phyloP scores from a whole-genome alignment of 192 early-diverging fungal species.

The Spizellomyces sp. region DNA sequence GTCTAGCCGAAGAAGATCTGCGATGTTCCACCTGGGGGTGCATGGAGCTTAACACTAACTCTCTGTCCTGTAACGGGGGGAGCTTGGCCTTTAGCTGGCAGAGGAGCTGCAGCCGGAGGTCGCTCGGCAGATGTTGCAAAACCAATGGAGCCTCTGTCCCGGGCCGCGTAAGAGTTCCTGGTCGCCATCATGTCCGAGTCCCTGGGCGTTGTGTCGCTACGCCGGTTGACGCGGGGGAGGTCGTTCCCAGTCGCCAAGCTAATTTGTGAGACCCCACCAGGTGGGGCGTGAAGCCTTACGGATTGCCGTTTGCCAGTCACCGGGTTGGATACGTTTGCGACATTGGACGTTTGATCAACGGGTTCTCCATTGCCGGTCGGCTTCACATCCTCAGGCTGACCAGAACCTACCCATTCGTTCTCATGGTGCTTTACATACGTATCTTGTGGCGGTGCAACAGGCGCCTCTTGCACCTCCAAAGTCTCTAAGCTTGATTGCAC shows the following conservation, averaged over 20 bases:
- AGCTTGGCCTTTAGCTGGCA: background rate
- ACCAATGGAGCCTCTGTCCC: slow-evolving; percentile 21
- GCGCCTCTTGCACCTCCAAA: too few relatives aligned
- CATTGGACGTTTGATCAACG: background rate
- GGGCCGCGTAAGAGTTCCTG: slow-evolving; percentile 14
- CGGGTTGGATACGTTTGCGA: slow-evolving; percentile 25
- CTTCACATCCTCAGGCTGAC: too few relatives aligned
- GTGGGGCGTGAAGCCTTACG: slow-evolving; percentile 23
- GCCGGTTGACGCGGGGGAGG: background rate
- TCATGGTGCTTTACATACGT: too few relatives aligned
- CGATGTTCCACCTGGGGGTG: slow-evolving; percentile 22
- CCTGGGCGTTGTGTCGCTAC: background rate
- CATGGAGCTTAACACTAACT: slow-evolving; percentile 17
- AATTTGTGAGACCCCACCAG: slow-evolving; percentile 22
- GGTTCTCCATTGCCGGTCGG: too few relatives aligned
- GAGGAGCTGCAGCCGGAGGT: slow-evolving; percentile 4
- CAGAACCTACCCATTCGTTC: too few relatives aligned
- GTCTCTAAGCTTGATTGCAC: too few relatives aligned
- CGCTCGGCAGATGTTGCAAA: background rate
- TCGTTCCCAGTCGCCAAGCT: slow-evolving; percentile 4
- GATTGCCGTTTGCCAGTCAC: slow-evolving; percentile 22
- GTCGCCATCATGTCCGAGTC: slow-evolving; percentile 3
- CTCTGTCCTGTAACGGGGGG: slow-evolving; percentile 25
- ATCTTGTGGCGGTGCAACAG: too few relatives aligned
- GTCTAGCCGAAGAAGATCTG: slow-evolving; percentile 25